Evolutionary conservation across 371 early-diverging fungal genomes (phyloP).

Genomic region (Synchytrium microbalum): DNA sequence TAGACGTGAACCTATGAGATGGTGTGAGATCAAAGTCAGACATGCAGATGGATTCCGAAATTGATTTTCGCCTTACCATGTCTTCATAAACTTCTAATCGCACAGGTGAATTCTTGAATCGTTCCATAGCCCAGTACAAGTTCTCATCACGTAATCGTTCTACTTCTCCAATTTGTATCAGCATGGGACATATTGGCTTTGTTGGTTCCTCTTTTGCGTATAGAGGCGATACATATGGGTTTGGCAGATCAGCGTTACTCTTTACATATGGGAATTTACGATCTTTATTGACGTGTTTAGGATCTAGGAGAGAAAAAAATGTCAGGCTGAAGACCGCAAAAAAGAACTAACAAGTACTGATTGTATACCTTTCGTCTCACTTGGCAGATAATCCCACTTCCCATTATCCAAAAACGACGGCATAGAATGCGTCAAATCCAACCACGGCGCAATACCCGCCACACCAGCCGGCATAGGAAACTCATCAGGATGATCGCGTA

Average conservation of each 20-base stretch:
- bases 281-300: background rate
- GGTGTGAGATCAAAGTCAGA: no score
- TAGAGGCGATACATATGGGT: constrained; percentile 6
- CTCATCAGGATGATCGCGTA: background rate
- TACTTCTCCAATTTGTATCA: background rate
- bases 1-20: background rate
- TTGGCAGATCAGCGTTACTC: background rate
- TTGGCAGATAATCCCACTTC: constrained; percentile 28
- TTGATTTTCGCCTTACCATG: no score
- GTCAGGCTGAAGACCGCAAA: no score
- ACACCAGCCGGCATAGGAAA: constrained; percentile 3
- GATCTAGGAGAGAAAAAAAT: background rate
- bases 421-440: constrained; percentile 28
- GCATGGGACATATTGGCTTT: background rate
- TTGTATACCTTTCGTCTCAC: no score
- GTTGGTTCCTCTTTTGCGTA: constrained; percentile 2
- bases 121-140: background rate
- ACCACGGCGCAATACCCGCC: constrained; percentile 25
- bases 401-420: constrained; percentile 25
- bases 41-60: no score
- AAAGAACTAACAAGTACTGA: no score
- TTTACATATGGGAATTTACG: background rate
- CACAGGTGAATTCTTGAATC: background rate
- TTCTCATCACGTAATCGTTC: background rate
- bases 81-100: background rate